Evolutionary conservation across 1,284 basidiomycete species (phyloP).

Genomic region (Ustilago tritici): DNA sequence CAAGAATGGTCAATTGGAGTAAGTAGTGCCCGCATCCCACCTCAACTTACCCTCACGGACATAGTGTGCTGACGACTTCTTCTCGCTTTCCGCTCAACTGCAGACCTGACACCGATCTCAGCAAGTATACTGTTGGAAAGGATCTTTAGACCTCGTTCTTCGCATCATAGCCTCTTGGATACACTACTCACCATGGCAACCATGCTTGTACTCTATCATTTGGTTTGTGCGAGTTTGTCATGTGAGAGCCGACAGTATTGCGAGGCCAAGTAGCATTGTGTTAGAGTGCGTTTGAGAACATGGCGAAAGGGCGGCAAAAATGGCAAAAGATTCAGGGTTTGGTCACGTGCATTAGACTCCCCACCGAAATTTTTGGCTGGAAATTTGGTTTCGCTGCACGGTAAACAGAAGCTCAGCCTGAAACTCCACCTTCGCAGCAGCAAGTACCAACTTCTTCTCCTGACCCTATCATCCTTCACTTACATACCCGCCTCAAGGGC

Average conservation of each 20-base stretch:
- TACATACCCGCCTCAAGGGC: neutral
- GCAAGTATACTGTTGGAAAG: conserved; percentile 56
- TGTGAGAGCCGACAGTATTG: neutral
- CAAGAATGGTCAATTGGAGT: conserved; percentile 66
- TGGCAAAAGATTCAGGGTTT: conserved; percentile 30
- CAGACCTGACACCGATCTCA: conserved; percentile 66
- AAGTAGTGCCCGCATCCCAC: conserved; percentile 15
- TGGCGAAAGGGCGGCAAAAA: neutral
- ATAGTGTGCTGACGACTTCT: neutral
- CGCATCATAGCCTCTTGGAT: neutral
- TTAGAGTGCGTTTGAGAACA: neutral
- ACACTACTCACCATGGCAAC: conserved; percentile 10
- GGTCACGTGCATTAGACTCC: conserved; percentile 28
- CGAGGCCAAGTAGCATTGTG: neutral
- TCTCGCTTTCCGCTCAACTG: neutral
- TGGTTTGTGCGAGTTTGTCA: neutral
- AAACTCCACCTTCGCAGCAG: conserved; percentile 1
- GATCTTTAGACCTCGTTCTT: conserved; percentile 23
- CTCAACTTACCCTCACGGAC: neutral
- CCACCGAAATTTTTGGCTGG: conserved; percentile 32
- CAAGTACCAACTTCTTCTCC: neutral
- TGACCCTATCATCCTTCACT: neutral
- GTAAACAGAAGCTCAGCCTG: neutral
- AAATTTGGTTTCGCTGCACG: neutral
- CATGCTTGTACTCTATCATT: neutral